Evolutionary conservation across 2,329 filamentous ascomycete genomes (phyloP), one percentile per base, ranked within the genome.

Genomic region (Ilyonectria destructans): DNA sequence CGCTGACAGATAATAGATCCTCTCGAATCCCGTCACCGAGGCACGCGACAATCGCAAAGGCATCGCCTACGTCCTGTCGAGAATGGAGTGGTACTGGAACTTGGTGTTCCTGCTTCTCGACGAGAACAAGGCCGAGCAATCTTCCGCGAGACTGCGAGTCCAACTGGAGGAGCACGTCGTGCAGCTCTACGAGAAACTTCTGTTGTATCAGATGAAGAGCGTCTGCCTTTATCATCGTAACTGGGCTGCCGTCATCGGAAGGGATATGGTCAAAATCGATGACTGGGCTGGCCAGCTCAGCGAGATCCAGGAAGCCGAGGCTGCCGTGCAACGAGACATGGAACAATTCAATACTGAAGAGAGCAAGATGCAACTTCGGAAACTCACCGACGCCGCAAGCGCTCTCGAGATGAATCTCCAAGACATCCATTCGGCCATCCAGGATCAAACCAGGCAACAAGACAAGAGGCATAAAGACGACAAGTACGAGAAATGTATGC

Each of bases 191-290:
- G 71, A 80, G 62, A 76, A 73, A 49, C 77, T 85, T n/a, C 78
- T 85, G 6, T 52, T 70, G 1, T 85, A 82, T 71, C 78, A 81
- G 71, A 83, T 85, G 69, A 82, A 80, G 65, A 85, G 81, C 58
- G 70, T 82, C 31, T 81, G 75, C 54, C 77, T 74, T 3, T 84
- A 80, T 69, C 78, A 80, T 62, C 77, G 77, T 2, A 74, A 79
- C 31, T 74, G 73, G 52, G 67, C 64, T 10, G 13, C 72, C 7
- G 75, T 74, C 12, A 72, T 82, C 45, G 54, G 80, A 4, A 73
- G 78, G 29, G 75, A 77, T 52, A 55, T 81, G 3, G 7, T 79
- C 7, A 76, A 76, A 26, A 61, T 78, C 4, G 77, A 84, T 67
- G 76, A 82, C 64, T 84, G 80, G 82, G 74, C 74, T 23, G 71